phyloP scores from a whole-genome alignment of 164 flowering plant species.

The Platanus orientalis region DNA sequence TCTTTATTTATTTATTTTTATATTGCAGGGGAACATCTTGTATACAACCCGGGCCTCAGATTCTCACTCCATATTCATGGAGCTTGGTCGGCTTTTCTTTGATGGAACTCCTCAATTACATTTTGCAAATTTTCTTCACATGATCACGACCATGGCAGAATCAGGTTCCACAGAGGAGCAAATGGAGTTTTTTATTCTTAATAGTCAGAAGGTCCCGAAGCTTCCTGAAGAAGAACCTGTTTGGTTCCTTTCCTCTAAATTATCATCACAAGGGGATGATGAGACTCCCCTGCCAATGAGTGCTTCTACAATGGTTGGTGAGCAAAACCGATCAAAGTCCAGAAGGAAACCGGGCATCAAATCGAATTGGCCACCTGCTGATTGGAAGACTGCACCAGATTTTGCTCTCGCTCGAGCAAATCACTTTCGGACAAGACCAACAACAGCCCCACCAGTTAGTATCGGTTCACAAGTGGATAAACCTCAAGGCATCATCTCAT shows the following conservation, averaged over 20 bases:
- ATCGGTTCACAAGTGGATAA: conserved; percentile 9
- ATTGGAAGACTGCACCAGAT: conserved; percentile 84
- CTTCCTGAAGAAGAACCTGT: conserved; percentile 63
- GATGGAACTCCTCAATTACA: conserved; percentile 56
- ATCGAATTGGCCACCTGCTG: conserved; percentile 68
- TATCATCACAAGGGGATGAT: conserved; percentile 17
- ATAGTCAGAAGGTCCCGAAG: conserved; percentile 69
- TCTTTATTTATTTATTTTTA: background rate
- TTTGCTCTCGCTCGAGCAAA: conserved; percentile 31
- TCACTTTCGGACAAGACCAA: conserved; percentile 29
- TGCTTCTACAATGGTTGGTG: conserved; percentile 17
- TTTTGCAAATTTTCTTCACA: conserved; percentile 92
- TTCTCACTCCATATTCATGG: conserved; percentile 71
- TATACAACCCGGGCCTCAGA: conserved; percentile 59
- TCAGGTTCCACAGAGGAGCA: conserved; percentile 74
- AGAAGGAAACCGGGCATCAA: conserved; percentile 29
- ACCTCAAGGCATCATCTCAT: conserved; percentile 9
- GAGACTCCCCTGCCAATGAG: conserved; percentile 8
- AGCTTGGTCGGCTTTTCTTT: conserved; percentile 69
- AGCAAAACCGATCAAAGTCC: conserved; percentile 19
- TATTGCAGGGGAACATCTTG: conserved; percentile 56
- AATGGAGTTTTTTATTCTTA: conserved; percentile 60
- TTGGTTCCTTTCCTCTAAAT: conserved; percentile 77
- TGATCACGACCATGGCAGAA: conserved; percentile 85
- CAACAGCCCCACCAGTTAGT: conserved; percentile 10